Evolutionary conservation across 306 rosid species (phyloP).

Genomic region (Luffa aegyptiaca): DNA sequence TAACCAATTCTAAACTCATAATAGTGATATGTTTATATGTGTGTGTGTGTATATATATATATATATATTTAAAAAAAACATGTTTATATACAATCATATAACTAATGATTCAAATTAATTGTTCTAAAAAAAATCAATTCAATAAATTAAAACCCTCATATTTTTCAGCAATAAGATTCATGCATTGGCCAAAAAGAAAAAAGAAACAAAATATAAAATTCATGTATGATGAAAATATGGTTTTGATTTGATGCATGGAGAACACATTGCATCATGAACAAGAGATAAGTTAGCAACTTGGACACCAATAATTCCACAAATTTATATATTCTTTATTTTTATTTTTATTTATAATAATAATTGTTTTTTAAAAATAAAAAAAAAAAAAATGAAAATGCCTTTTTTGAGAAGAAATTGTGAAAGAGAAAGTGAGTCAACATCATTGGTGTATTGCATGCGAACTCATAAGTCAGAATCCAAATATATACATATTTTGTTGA

Average conservation of each 20-base stretch:
- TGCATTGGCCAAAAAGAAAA: background rate
- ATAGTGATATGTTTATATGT: too few species aligned
- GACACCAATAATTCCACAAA: background rate
- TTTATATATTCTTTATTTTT: background rate
- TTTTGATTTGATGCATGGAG: background rate
- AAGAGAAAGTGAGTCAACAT: background rate
- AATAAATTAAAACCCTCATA: background rate
- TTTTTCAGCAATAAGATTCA: background rate
- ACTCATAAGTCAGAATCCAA: slow-evolving; percentile 3
- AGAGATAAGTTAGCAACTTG: background rate
- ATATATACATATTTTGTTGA: background rate
- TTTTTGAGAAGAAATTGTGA: background rate
- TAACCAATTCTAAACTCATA: too few species aligned
- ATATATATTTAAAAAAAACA: too few species aligned
- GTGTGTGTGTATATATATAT: too few species aligned
- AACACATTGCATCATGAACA: slow-evolving; percentile 1
- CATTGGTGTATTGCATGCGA: slow-evolving; percentile 8
- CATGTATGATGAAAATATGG: background rate
- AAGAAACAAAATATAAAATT: background rate
- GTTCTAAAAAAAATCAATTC: too few species aligned
- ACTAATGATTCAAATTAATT: too few species aligned
- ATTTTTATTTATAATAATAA: too few species aligned
- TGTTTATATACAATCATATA: too few species aligned
- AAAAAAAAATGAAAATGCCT: background rate
- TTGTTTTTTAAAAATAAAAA: background rate